Evolutionary conservation across 257 asterid species (phyloP).

Genomic region (Nicotiana noctiflora): DNA sequence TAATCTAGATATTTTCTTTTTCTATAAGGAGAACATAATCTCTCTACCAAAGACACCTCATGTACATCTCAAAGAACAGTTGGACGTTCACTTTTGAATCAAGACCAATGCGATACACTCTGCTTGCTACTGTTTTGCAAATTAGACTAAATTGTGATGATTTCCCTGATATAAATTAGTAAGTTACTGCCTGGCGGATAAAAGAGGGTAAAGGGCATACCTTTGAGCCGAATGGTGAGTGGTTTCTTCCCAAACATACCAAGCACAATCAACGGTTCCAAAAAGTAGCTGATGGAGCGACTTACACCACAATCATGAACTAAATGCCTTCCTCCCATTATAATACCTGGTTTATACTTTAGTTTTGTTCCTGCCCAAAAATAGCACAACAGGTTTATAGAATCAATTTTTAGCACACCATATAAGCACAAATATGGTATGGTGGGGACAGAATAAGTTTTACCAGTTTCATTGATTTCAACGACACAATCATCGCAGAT

Average conservation of each 20-base stretch:
- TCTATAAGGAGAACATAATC: not conserved
- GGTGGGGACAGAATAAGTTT: not conserved
- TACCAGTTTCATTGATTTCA: constrained; percentile 81
- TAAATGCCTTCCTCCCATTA: constrained; percentile 78
- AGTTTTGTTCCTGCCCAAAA: constrained; percentile 56
- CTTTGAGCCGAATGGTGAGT: constrained; percentile 59
- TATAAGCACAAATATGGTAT: not conserved
- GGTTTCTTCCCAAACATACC: constrained; percentile 85
- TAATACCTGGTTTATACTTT: constrained; percentile 81
- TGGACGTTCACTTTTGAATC: not conserved
- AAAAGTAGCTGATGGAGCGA: constrained; percentile 68
- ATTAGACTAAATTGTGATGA: not conserved
- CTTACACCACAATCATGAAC: constrained; percentile 64
- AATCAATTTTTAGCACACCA: not conserved
- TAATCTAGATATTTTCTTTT: too few relatives aligned
- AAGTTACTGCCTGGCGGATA: not conserved
- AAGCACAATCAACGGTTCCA: constrained; percentile 77
- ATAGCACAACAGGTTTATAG: not conserved
- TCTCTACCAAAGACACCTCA: not conserved
- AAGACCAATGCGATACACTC: not conserved
- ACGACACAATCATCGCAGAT: constrained; percentile 67
- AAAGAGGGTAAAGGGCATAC: constrained; percentile 23
- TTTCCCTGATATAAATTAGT: not conserved
- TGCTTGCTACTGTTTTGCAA: not conserved
- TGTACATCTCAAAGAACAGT: not conserved